Evolutionary conservation across 768 basidiomycete genomes (phyloP).

Genomic region (Vararia minispora): DNA sequence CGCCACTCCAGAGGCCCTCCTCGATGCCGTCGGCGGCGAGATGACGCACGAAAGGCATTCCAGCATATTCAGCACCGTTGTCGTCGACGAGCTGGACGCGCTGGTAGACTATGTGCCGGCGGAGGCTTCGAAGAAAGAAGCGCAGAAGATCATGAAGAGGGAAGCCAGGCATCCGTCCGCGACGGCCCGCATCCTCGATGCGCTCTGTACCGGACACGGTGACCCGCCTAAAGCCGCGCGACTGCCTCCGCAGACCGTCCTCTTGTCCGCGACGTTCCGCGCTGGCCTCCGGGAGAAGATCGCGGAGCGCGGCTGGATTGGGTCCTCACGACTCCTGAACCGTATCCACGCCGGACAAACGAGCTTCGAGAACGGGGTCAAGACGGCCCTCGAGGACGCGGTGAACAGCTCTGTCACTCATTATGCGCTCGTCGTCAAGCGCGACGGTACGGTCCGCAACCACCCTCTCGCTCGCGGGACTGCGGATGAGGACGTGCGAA

Average conservation of each 20-base stretch:
- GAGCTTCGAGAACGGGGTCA: constrained; percentile 19
- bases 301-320: constrained; percentile 49
- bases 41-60: constrained; percentile 31
- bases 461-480: too few species aligned
- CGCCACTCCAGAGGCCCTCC: constrained; percentile 57
- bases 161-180: constrained; percentile 43
- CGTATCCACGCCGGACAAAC: constrained; percentile 29
- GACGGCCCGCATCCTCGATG: constrained; percentile 48
- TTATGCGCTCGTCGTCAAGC: too few species aligned
- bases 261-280: constrained; percentile 64
- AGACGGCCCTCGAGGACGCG: too few species aligned
- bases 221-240: constrained; percentile 16
- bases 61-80: constrained; percentile 45
- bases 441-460: too few species aligned
- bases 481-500: too few species aligned
- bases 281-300: constrained; percentile 41
- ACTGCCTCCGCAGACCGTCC: constrained; percentile 49
- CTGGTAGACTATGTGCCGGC: constrained; percentile 44
- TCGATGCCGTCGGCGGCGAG: constrained; percentile 47
- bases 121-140: constrained; percentile 28
- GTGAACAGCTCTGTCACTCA: too few species aligned
- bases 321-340: too few species aligned
- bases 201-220: constrained; percentile 21
- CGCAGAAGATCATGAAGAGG: constrained; percentile 29
- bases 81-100: constrained; percentile 72